phyloP scores from a whole-genome alignment of 306 rosid species.

The Lathyrus sativus region DNA sequence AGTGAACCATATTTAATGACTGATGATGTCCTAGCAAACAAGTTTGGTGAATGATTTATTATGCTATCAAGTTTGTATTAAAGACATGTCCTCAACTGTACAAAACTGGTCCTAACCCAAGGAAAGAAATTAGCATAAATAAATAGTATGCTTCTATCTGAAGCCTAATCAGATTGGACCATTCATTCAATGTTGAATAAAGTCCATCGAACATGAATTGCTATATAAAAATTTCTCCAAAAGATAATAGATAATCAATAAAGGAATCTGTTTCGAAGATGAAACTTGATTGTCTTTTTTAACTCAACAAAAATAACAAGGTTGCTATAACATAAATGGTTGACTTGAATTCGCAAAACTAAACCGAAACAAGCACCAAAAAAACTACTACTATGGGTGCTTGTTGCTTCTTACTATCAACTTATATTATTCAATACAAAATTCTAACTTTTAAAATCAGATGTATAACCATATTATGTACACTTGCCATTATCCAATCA shows the following conservation, averaged over 20 bases:
- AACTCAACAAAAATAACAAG: slow-evolving; percentile 32
- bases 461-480: slow-evolving; percentile 55
- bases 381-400: slow-evolving; percentile 42
- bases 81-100: slow-evolving; percentile 39
- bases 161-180: slow-evolving; percentile 65
- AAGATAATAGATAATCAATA: neutral
- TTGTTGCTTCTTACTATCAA: slow-evolving; percentile 38
- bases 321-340: slow-evolving; percentile 35
- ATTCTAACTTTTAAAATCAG: slow-evolving; percentile 46
- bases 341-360: slow-evolving; percentile 10
- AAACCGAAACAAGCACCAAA: slow-evolving; percentile 37
- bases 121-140: slow-evolving; percentile 62
- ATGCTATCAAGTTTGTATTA: slow-evolving; percentile 43
- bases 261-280: slow-evolving; percentile 12
- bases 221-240: slow-evolving; percentile 1
- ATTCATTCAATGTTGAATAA: neutral
- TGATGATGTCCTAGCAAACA: slow-evolving; percentile 34
- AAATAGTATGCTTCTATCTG: slow-evolving; percentile 58
- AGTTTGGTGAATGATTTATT: slow-evolving; percentile 52
- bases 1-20: slow-evolving; percentile 52
- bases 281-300: slow-evolving; percentile 19
- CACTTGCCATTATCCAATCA: slow-evolving; percentile 48
- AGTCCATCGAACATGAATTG: neutral
- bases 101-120: slow-evolving; percentile 54
- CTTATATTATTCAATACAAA: slow-evolving; percentile 40